A percentile compares a stretch with the other conserved stretches of the same genome.
These are phyloP conservation scores for Hymenoscyphus occultus DNA, from an alignment of 2,329 filamentous ascomycete genomes.

Conservation along the genomic window DNA sequence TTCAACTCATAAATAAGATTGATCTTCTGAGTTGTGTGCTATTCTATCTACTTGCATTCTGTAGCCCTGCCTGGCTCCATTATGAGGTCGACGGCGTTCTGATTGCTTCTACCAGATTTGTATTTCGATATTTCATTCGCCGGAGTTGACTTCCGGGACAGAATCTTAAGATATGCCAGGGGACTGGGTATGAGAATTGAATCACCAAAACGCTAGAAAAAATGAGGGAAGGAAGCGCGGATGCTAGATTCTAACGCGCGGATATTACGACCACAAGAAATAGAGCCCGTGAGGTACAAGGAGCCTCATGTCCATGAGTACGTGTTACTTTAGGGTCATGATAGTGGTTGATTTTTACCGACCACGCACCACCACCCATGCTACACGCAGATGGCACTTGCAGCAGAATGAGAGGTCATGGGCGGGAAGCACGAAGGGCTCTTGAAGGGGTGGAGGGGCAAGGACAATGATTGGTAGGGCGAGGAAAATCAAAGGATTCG, in stretches of 20 bases:
- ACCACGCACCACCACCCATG: not conserved
- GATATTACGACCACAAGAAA: not conserved
- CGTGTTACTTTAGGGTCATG: not conserved
- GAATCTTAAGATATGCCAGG: not conserved
- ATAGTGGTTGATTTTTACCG: not conserved
- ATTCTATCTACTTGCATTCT: not conserved
- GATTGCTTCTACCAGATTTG: not conserved
- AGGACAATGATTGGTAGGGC: not conserved
- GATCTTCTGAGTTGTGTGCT: not conserved
- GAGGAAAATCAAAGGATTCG: not conserved
- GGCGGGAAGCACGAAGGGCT: not conserved
- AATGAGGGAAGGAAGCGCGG: not conserved
- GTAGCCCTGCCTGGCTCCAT: not conserved
- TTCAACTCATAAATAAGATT: slow-evolving; percentile 1
- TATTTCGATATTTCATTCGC: not conserved
- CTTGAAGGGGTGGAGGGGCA: not conserved
- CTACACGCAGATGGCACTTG: not conserved
- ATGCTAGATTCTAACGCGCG: not conserved
- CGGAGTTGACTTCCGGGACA: not conserved
- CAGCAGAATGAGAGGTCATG: not conserved
- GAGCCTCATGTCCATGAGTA: not conserved
- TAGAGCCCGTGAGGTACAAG: not conserved
- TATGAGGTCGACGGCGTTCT: not conserved
- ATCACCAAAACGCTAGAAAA: not conserved
- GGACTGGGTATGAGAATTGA: not conserved